Conservation (phyloP, 768 basidiomycete genomes). For the Fomitopsis serialis region DNA sequence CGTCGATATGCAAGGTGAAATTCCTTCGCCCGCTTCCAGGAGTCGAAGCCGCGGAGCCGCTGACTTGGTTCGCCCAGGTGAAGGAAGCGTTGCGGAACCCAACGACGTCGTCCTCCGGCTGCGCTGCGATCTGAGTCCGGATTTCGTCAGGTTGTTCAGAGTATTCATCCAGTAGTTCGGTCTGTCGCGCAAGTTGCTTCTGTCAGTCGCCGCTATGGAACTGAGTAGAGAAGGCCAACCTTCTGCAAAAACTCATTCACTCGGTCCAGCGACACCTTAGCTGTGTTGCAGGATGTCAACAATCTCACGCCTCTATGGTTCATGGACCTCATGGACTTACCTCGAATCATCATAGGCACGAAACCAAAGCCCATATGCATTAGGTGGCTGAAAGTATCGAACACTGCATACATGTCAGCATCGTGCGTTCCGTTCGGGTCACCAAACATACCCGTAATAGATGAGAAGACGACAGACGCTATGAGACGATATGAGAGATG, state of each 20-base stretch:
- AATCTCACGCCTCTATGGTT: too few species aligned
- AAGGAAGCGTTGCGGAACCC: constrained; percentile 53
- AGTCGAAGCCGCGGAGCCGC: constrained; percentile 31
- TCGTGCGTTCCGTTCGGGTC: constrained; percentile 21
- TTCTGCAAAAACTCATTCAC: constrained; percentile 42
- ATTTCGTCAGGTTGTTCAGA: constrained; percentile 15
- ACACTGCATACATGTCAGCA: constrained; percentile 39
- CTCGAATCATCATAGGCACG: constrained; percentile 24
- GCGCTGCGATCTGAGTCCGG: neutral
- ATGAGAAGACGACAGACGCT: constrained; percentile 32
- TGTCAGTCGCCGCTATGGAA: neutral
- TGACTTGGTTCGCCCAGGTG: constrained; percentile 42
- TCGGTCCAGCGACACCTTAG: constrained; percentile 62
- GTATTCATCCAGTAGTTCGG: constrained; percentile 44
- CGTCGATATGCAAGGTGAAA: constrained; percentile 44
- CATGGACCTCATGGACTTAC: neutral
- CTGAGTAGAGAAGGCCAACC: constrained; percentile 4
- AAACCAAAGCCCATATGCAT: constrained; percentile 29
- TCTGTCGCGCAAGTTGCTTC: constrained; percentile 20
- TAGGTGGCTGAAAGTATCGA: constrained; percentile 52
- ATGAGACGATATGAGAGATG: neutral
- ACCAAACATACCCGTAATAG: constrained; percentile 22
- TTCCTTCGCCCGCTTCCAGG: constrained; percentile 30
- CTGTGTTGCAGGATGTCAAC: constrained; percentile 15
- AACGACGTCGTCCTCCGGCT: constrained; percentile 26